These are phyloP conservation scores for Chloromonas sp. DNA, from an alignment of 163 green algal species.

Conservation along the genomic window DNA sequence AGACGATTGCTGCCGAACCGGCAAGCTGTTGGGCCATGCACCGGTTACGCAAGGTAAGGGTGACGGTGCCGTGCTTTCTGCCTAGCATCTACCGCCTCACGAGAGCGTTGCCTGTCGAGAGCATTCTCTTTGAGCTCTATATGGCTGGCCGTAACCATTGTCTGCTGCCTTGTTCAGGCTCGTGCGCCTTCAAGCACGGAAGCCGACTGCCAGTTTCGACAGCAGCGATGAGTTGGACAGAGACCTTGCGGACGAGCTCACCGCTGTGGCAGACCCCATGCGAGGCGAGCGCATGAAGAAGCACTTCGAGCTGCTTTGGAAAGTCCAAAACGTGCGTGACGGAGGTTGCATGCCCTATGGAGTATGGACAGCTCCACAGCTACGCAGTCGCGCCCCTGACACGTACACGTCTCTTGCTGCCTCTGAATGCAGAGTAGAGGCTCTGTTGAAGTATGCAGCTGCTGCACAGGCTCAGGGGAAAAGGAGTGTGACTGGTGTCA, in stretches of 20 bases:
- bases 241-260: constrained; percentile 33
- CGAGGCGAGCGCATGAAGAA: constrained; percentile 24
- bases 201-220: neutral
- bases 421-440: neutral
- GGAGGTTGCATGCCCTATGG: constrained; percentile 1
- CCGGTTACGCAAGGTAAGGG: too few relatives aligned
- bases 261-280: constrained; percentile 18
- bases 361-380: neutral
- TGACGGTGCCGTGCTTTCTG: too few relatives aligned
- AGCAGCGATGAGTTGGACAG: constrained; percentile 31
- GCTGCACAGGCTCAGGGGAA: neutral
- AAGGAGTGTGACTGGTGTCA: neutral
- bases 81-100: too few relatives aligned
- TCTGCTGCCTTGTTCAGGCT: too few relatives aligned
- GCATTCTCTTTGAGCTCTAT: too few relatives aligned
- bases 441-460: neutral
- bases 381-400: neutral
- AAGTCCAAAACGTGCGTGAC: constrained; percentile 5
- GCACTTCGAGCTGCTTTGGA: constrained; percentile 42
- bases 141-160: too few relatives aligned
- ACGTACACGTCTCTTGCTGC: neutral
- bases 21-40: too few relatives aligned
- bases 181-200: neutral
- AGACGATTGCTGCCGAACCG: too few relatives aligned
- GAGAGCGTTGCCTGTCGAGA: too few relatives aligned